Base-by-base conservation (phyloP, 1,284 basidiomycete species). In the Melanopsichium pennsylvanicum region DNA sequence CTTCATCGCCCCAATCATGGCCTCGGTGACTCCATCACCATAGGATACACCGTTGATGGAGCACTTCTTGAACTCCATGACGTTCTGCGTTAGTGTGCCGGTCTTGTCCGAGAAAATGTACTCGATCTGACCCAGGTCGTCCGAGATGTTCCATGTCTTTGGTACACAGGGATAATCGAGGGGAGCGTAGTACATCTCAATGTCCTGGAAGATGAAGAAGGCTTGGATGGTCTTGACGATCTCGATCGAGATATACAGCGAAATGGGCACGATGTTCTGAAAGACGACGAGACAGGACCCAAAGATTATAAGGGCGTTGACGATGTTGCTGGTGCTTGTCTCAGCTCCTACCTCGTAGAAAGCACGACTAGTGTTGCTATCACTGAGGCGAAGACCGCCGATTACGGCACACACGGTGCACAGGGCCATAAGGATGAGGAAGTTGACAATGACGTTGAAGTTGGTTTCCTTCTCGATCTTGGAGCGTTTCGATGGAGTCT, bases 391-490 rank as follows among this genome's bases (percentile, higher is more conserved):
- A 46, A 90, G 79, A 0, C 92, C 93, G 74, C 87, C 91, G 70
- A 89, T 86, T 58, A 92, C 85, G 1, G 87, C 90, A 42, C 79
- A 80, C 1, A 89, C 85, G 29, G 88, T 81, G 82, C 93, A 97
- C 84, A 97, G 91, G 35, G 86, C 50, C 39, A 90, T 81, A 48
- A 97, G 84, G 55, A 97, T 83, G 48, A 87, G 83, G 78, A 97
- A 97, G 83, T 97, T 97, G 84, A 95, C 91, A 48, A 94, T 84
- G 70, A 97, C 94, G 80, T 97, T 97, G 85, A 93, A 95, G 82
- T 96, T 97, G n/a, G 95, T 97, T 85, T 97, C 94, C 83, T 88
- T 90, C 83, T 97, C 93, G 78, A 97, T 96, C 85, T 96, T 97
- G 75, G 89, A 90, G 51, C 92, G 89, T 80, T 97, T 97, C 16